Base-by-base conservation (phyloP, 177 flowering plant species). In the Vitis hybrid region DNA sequence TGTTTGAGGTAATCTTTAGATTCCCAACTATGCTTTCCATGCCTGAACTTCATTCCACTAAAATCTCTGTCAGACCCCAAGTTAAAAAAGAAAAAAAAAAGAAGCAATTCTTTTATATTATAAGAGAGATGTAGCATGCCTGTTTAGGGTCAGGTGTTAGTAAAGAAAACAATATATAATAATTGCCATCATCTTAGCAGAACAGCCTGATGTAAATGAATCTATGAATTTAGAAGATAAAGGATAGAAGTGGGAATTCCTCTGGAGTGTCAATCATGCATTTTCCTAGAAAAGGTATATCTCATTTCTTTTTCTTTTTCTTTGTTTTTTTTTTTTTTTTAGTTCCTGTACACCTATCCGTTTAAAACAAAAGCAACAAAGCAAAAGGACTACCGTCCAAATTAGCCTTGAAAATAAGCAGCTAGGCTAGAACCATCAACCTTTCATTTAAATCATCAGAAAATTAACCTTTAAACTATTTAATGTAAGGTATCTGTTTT, bases 51-150 rank as follows among this genome's bases (percentile, higher is more conserved):
- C 78, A 81, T 71, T 72, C 69, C 72, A 75, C 69, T 62, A 75
- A 76, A 76, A 69, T 68, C 74, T 59, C 20, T 79, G 86, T 78
- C 86, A 84, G 82, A 53, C 64, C 64, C 79, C 57, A 72, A 76
- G 71, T 39, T 4, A 39, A 39, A 4, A 39, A 39, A 39, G 8
- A 5, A 39, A 8, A 39, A 39, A 73, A 74, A 65, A 74, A 72
- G 49, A 68, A n/a, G 8, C 62, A 64, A 57, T 56, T 72, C 70
- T 65, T 78, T 75, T 72, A 81, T 83, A 62, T 67, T 75, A 70
- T 73, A 83, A 85, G 72, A 78, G 82, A 70, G 71, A 67, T 75
- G 64, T 60, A 78, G 84, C 91, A 85, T 83, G 88, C 88, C 79
- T 81, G 85, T 77, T 88, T 80, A 69, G 79, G 76, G 80, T 75